These are phyloP conservation scores for Colletotrichum zoysiae DNA, from an alignment of 2,329 filamentous ascomycete genomes.

Conservation along the genomic window DNA sequence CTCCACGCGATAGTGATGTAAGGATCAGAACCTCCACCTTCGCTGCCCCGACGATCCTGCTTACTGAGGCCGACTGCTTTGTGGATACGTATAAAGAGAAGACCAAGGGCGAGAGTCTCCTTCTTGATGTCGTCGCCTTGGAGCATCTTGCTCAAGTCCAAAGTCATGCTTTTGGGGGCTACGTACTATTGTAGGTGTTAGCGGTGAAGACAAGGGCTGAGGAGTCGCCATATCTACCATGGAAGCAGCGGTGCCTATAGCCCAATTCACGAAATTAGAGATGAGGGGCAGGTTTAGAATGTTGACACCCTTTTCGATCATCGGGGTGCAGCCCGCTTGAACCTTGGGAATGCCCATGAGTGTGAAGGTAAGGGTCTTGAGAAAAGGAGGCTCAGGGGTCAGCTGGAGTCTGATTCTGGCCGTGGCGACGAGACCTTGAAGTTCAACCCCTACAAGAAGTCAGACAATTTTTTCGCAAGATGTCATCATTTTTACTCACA, in stretches of 20 bases:
- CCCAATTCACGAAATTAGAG: constrained; percentile 96
- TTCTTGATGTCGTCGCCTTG: constrained; percentile 94
- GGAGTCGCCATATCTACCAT: constrained; percentile 59
- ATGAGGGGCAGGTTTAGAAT: constrained; percentile 92
- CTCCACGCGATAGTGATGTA: constrained; percentile 96
- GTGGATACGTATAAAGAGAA: constrained; percentile 94
- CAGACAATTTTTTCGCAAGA: constrained; percentile 66
- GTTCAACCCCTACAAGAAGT: constrained; percentile 70
- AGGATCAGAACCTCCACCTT: constrained; percentile 90
- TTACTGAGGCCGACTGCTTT: constrained; percentile 90
- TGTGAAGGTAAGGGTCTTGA: constrained; percentile 92
- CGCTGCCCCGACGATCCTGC: constrained; percentile 85
- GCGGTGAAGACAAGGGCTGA: not conserved
- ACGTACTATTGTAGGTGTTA: constrained; percentile 69
- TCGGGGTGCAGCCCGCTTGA: constrained; percentile 88
- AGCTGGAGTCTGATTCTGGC: constrained; percentile 78
- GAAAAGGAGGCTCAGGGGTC: constrained; percentile 89
- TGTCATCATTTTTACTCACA: constrained; percentile 57
- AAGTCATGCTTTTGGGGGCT: constrained; percentile 91
- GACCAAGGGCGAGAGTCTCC: constrained; percentile 84
- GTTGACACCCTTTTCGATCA: constrained; percentile 92
- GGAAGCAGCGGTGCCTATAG: constrained; percentile 85
- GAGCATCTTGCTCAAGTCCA: constrained; percentile 91
- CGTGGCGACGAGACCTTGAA: constrained; percentile 78
- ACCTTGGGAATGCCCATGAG: constrained; percentile 95